These are phyloP conservation scores for Penicillium malachiteum DNA, from an alignment of 495 filamentous ascomycete species.

Conservation along the genomic window DNA sequence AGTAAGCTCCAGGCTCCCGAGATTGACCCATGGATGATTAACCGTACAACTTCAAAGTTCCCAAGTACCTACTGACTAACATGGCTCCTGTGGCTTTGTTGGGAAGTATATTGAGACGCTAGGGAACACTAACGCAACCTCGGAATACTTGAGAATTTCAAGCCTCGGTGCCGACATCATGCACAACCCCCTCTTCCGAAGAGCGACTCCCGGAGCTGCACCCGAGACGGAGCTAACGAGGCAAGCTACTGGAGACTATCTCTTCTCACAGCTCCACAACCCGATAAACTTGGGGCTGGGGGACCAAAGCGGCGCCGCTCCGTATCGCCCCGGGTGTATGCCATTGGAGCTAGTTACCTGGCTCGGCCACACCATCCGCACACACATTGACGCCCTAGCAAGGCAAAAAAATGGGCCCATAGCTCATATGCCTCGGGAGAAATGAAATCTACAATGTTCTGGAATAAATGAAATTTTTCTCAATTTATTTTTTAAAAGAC, in stretches of 20 bases:
- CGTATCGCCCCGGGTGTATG: background rate
- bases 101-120: no score
- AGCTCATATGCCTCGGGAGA: background rate
- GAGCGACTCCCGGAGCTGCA: background rate
- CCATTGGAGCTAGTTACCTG: background rate
- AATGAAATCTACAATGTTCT: background rate
- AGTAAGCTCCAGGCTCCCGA: background rate
- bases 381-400: background rate
- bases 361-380: background rate
- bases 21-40: background rate
- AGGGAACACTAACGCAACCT: background rate
- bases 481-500: background rate
- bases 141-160: background rate
- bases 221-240: background rate
- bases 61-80: no score
- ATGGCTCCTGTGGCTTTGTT: no score
- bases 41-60: background rate
- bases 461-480: background rate
- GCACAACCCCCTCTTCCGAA: slow-evolving; percentile 5
- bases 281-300: slow-evolving; percentile 4
- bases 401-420: slow-evolving; percentile 11
- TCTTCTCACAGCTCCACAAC: slow-evolving; percentile 3
- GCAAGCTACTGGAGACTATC: slow-evolving; percentile 8
- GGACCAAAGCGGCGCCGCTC: background rate
- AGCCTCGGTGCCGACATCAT: background rate